Evolutionary conservation across 2,329 filamentous ascomycete species (phyloP).

Genomic region (Epichloe elymi): DNA sequence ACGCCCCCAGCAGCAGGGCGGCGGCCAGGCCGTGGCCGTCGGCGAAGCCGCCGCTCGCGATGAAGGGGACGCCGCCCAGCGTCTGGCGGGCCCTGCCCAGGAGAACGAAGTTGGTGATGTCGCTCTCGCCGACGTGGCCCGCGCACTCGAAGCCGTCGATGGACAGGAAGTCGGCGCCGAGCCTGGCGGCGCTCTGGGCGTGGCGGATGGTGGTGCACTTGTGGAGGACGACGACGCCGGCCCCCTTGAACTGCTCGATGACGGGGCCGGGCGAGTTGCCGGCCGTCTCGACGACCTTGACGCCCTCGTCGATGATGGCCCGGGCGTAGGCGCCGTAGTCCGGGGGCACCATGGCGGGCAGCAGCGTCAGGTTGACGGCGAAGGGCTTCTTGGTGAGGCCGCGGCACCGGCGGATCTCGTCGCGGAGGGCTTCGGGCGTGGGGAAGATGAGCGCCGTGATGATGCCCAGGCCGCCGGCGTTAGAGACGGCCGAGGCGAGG

Average conservation of each 20-base stretch:
- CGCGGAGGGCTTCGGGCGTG: constrained; percentile 77
- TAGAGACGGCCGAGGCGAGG: constrained; percentile 62
- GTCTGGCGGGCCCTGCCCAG: constrained; percentile 74
- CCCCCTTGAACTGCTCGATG: constrained; percentile 76
- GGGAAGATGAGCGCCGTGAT: constrained; percentile 87
- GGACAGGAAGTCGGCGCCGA: constrained; percentile 90
- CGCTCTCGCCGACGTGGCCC: constrained; percentile 73
- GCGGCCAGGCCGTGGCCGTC: constrained; percentile 89
- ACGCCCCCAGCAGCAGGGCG: constrained; percentile 76
- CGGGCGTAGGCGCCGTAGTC: constrained; percentile 88
- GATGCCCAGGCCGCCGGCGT: constrained; percentile 72
- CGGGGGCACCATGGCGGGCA: constrained; percentile 84
- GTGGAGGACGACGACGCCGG: constrained; percentile 70
- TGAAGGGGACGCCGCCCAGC: constrained; percentile 78
- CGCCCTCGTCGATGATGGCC: constrained; percentile 84
- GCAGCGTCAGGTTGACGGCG: constrained; percentile 87
- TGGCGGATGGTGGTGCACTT: constrained; percentile 97
- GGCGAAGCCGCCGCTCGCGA: constrained; percentile 89
- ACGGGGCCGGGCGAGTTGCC: constrained; percentile 82
- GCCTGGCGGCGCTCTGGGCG: constrained; percentile 78
- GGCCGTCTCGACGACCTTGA: constrained; percentile 84
- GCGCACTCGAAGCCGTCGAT: constrained; percentile 98
- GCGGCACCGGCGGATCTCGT: constrained; percentile 81
- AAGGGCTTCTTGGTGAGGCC: constrained; percentile 70
- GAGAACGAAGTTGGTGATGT: constrained; percentile 84